Evolutionary conservation across 768 basidiomycete species (phyloP), one percentile per base, ranked within the genome.

Genomic region (Suillus spraguei): DNA sequence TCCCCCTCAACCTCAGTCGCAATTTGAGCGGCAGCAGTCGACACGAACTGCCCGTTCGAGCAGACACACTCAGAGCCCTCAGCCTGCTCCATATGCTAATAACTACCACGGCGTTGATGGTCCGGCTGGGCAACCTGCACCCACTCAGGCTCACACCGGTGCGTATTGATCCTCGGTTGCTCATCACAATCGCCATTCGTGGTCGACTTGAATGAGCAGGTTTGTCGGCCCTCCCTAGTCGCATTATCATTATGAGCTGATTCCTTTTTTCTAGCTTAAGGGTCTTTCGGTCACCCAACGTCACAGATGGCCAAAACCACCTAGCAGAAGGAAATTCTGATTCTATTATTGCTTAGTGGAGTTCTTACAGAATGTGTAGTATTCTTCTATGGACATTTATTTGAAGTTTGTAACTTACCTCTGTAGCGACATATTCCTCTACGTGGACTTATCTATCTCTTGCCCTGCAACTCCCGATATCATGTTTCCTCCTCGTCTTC

Each of bases 101-200:
- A 68, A 69, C 17, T 76, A 79, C 60, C 63, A 76, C 64, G 68
- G 35, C 62, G 63, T 33, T n/a, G 56, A 58, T 20, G 65, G 70
- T 39, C 72, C 71, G 41, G 60, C 81, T 49, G 75, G 78, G 55
- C 73, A 73, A 55, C 82, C 83, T 4, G 67, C 74, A 49, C 74
- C 68, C 44, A 75, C 68, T 32, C 81, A 83, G 68, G 66, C 77
- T 64, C 84, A 83, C 74, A 79, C 82, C 66, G 83, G 82, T 84
- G 75, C 78, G 79, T 83, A 65, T 60, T 72, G 64, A 70, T 6
- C 33, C 10, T 46, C 5, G 28, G 33, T 24, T 28, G 49, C 49
- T 41, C 54, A n/a, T 50, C 33, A 39, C 54, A 39, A 20, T 64
- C 32, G 42, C 61, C 50, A 55, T 62, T 5, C 35, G 36, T 44